These are phyloP conservation scores for Saxophila tyrrhenica DNA, from an alignment of 495 filamentous ascomycete species.

Conservation along the genomic window DNA sequence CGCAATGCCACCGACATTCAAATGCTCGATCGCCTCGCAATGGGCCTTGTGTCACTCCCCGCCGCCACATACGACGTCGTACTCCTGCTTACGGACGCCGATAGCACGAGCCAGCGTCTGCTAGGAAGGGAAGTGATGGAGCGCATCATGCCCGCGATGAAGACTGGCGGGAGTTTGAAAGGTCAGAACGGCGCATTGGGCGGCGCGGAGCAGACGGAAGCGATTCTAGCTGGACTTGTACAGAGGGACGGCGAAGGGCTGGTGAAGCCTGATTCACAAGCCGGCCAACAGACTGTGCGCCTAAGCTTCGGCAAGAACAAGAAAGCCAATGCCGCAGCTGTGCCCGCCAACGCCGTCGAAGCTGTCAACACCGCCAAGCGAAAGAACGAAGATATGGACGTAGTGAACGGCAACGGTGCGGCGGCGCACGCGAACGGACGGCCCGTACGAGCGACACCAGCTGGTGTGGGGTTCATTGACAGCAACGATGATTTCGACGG, in stretches of 20 bases:
- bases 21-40: slow-evolving; percentile 91
- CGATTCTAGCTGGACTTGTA: slow-evolving; percentile 72
- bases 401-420: not conserved
- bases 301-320: slow-evolving; percentile 63
- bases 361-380: slow-evolving; percentile 32
- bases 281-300: slow-evolving; percentile 51
- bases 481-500: slow-evolving; percentile 57
- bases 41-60: slow-evolving; percentile 71
- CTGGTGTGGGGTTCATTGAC: slow-evolving; percentile 63
- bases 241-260: slow-evolving; percentile 47
- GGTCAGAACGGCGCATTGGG: slow-evolving; percentile 56
- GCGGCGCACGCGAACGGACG: slow-evolving; percentile 16
- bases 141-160: slow-evolving; percentile 55
- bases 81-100: slow-evolving; percentile 67
- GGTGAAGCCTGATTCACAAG: slow-evolving; percentile 56
- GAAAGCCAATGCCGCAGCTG: slow-evolving; percentile 37
- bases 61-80: slow-evolving; percentile 68
- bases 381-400: slow-evolving; percentile 29
- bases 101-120: slow-evolving; percentile 46
- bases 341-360: slow-evolving; percentile 24
- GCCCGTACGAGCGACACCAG: slow-evolving; percentile 30
- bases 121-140: slow-evolving; percentile 57
- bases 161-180: slow-evolving; percentile 55
- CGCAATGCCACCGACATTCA: slow-evolving; percentile 74
- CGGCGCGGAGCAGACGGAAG: slow-evolving; percentile 46